Evolutionary conservation across 164 flowering plant genomes (phyloP).

Genomic region (Tinospora cordifolia): DNA sequence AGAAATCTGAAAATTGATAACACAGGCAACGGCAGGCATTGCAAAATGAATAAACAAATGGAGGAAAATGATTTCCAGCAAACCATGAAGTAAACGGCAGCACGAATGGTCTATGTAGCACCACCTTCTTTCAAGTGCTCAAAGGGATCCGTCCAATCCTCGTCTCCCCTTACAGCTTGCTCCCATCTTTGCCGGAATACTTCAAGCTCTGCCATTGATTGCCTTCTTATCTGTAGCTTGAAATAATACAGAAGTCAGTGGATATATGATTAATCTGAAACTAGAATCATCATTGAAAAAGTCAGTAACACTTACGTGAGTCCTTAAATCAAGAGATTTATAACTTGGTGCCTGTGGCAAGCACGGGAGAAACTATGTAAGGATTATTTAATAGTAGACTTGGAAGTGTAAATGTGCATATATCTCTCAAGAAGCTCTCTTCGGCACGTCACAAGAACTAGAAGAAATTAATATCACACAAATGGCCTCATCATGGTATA

Average conservation of each 20-base stretch:
- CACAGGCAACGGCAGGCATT: slow-evolving; percentile 6
- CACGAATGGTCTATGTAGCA: background rate
- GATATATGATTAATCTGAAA: background rate
- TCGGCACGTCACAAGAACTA: too few species aligned
- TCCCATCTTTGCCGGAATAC: slow-evolving; percentile 48
- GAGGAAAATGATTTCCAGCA: background rate
- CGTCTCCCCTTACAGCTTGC: slow-evolving; percentile 41
- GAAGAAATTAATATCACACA: background rate
- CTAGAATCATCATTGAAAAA: background rate
- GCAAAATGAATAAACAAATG: slow-evolving; percentile 3
- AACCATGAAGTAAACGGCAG: background rate
- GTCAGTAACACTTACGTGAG: slow-evolving; percentile 9
- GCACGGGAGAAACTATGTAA: background rate
- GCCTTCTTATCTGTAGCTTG: slow-evolving; percentile 48
- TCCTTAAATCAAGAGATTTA: slow-evolving; percentile 15
- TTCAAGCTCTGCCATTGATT: slow-evolving; percentile 51
- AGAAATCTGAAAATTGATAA: background rate
- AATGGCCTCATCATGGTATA: background rate
- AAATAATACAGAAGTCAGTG: background rate
- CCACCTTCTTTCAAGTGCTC: background rate
- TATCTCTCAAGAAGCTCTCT: too few species aligned
- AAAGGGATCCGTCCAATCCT: slow-evolving; percentile 49
- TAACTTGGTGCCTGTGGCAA: slow-evolving; percentile 6
- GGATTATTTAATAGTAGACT: background rate
- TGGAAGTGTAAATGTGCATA: background rate